These are phyloP conservation scores for Cercospora sp. DNA, from an alignment of 2,329 filamentous ascomycete genomes.

Conservation along the genomic window DNA sequence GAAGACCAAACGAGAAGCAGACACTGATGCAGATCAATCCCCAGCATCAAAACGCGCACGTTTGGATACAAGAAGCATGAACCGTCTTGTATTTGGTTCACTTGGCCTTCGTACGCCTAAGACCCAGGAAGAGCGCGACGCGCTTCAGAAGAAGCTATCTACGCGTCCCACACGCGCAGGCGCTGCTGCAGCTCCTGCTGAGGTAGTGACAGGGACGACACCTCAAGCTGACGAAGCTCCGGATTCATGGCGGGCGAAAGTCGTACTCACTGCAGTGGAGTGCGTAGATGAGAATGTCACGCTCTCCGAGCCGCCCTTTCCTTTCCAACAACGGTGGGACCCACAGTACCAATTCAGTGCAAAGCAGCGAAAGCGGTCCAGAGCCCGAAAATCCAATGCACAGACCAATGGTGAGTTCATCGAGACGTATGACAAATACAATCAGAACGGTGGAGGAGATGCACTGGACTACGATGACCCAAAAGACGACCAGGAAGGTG, in stretches of 20 bases:
- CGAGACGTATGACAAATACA: constrained; percentile 43
- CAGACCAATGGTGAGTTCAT: constrained; percentile 45
- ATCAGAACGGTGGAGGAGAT: constrained; percentile 36
- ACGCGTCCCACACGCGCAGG: constrained; percentile 18
- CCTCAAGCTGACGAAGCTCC: constrained; percentile 48
- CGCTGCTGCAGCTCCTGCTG: constrained; percentile 32
- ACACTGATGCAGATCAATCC: constrained; percentile 4
- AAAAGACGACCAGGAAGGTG: constrained; percentile 30
- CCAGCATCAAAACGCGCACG: constrained; percentile 40
- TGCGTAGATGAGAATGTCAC: constrained; percentile 70
- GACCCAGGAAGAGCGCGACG: constrained; percentile 66
- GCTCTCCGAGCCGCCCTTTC: constrained; percentile 78
- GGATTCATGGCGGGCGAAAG: constrained; percentile 71
- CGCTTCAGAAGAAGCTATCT: constrained; percentile 57
- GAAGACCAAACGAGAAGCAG: neutral
- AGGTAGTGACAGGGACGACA: neutral
- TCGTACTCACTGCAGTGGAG: constrained; percentile 77
- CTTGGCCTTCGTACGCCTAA: constrained; percentile 69
- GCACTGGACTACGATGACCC: constrained; percentile 49
- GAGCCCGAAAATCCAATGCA: constrained; percentile 52
- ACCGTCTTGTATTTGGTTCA: constrained; percentile 69
- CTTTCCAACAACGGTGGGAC: constrained; percentile 84
- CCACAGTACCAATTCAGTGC: constrained; percentile 60
- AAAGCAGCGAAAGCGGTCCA: constrained; percentile 46
- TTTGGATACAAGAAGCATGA: constrained; percentile 62